These are phyloP conservation scores for Fusarium tanahbumbuense DNA, from an alignment of 2,329 filamentous ascomycete species.

Conservation along the genomic window DNA sequence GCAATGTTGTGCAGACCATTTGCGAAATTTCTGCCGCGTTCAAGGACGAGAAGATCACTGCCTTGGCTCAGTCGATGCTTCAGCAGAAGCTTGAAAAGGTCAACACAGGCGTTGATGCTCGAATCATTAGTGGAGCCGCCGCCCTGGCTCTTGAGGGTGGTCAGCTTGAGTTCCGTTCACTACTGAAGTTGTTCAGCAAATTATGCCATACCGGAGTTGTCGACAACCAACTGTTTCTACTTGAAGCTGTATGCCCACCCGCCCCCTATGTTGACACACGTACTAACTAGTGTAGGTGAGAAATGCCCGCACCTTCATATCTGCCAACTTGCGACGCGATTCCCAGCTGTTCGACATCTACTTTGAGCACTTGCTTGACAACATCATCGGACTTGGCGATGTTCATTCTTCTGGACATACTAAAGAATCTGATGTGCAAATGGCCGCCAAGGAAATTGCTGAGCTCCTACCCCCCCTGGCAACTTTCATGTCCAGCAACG, in stretches of 20 bases:
- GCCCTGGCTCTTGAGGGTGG: constrained; percentile 81
- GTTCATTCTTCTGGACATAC: constrained; percentile 78
- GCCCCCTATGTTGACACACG: neutral
- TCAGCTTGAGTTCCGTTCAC: constrained; percentile 82
- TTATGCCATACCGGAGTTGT: constrained; percentile 79
- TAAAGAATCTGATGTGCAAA: constrained; percentile 80
- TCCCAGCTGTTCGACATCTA: constrained; percentile 87
- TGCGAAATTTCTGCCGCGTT: constrained; percentile 87
- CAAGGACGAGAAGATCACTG: constrained; percentile 90
- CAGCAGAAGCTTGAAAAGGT: constrained; percentile 95
- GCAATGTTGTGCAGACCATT: constrained; percentile 94
- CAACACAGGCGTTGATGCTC: constrained; percentile 80
- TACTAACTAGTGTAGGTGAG: constrained; percentile 65
- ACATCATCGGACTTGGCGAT: constrained; percentile 91
- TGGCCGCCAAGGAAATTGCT: constrained; percentile 87
- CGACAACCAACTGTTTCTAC: constrained; percentile 73
- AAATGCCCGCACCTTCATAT: constrained; percentile 83
- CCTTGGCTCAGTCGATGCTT: constrained; percentile 93
- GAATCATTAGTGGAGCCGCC: constrained; percentile 86
- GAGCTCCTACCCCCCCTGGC: constrained; percentile 91
- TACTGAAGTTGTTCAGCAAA: constrained; percentile 85
- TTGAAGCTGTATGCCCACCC: constrained; percentile 73
- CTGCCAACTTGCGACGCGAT: constrained; percentile 72
- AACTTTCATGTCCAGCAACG: constrained; percentile 77
- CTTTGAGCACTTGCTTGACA: constrained; percentile 83